These are phyloP conservation scores for Cutaneotrichosporon arboriforme DNA, from an alignment of 1,284 basidiomycete species.

Conservation along the genomic window DNA sequence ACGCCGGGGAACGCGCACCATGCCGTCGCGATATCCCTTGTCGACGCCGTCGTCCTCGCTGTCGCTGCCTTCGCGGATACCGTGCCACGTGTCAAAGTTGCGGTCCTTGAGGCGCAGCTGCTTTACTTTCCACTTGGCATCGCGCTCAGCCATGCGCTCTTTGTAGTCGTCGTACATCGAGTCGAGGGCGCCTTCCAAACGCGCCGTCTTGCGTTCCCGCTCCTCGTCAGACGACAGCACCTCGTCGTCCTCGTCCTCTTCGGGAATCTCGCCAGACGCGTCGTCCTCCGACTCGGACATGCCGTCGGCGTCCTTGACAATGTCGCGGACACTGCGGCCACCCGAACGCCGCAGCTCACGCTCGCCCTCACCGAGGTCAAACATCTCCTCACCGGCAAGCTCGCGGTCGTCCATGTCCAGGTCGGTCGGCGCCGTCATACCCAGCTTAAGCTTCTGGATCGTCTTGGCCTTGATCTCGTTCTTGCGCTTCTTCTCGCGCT, in stretches of 20 bases:
- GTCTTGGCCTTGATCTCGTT: constrained; percentile 87
- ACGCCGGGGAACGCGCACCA: constrained; percentile 26
- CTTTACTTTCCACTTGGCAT: constrained; percentile 84
- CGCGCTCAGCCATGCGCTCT: constrained; percentile 71
- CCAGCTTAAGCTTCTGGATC: constrained; percentile 90
- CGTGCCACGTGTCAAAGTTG: constrained; percentile 67
- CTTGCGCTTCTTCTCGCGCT: constrained; percentile 75
- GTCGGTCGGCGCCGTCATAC: constrained; percentile 97
- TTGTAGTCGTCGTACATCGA: constrained; percentile 83
- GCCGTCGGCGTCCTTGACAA: constrained; percentile 51
- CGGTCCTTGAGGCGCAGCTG: constrained; percentile 72
- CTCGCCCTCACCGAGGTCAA: constrained; percentile 69
- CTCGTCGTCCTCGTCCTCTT: constrained; percentile 52
- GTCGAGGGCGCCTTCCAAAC: constrained; percentile 79
- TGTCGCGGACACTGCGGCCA: constrained; percentile 51
- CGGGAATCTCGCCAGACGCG: constrained; percentile 6
- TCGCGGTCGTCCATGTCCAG: constrained; percentile 69
- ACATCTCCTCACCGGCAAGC: constrained; percentile 65
- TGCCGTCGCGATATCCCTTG: constrained; percentile 30
- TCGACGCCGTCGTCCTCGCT: constrained; percentile 47
- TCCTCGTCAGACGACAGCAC: constrained; percentile 65
- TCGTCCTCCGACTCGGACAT: constrained; percentile 49
- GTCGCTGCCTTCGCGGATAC: constrained; percentile 53
- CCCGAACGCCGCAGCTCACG: constrained; percentile 50
- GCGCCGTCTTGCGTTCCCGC: constrained; percentile 58